These are phyloP conservation scores for Begonia peltatifolia DNA, from an alignment of 306 rosid genomes.

Conservation along the genomic window DNA sequence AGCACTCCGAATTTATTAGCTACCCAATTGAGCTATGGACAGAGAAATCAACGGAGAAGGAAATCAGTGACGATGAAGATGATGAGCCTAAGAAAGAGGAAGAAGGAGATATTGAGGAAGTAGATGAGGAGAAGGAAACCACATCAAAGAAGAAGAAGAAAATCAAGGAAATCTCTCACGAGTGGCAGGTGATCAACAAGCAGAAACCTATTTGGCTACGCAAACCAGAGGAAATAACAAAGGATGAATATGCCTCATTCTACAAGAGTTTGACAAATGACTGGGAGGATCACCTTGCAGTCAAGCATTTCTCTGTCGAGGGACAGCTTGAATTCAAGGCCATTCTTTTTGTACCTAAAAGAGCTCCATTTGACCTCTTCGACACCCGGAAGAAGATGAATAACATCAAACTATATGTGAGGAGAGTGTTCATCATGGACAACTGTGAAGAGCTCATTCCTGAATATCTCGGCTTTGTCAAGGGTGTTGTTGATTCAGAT, in stretches of 20 bases:
- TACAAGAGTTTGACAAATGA: conserved; percentile 24
- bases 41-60: conserved; percentile 17
- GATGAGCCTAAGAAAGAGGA: conserved; percentile 14
- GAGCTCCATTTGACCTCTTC: conserved; percentile 17
- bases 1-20: conserved; percentile 23
- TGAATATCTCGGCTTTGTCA: conserved; percentile 18
- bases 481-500: conserved; percentile 24
- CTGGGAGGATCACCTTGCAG: conserved; percentile 8
- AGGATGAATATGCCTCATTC: conserved; percentile 17
- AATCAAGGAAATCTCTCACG: neutral
- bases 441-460: conserved; percentile 24
- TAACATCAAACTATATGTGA: conserved; percentile 21
- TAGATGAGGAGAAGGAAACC: conserved; percentile 17
- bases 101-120: conserved; percentile 18
- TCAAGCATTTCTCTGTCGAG: conserved; percentile 15
- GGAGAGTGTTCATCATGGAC: conserved; percentile 24
- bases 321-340: conserved; percentile 24
- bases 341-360: conserved; percentile 13
- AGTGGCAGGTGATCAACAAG: conserved; percentile 21
- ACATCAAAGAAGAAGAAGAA: conserved; percentile 18
- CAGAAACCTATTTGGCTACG: conserved; percentile 25
- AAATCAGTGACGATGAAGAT: conserved; percentile 19
- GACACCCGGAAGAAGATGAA: conserved; percentile 20
- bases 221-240: conserved; percentile 16
- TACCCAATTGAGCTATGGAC: conserved; percentile 17